Evolutionary conservation across 2,329 filamentous ascomycete species (phyloP).

Genomic region (Acrodontium crateriforme): DNA sequence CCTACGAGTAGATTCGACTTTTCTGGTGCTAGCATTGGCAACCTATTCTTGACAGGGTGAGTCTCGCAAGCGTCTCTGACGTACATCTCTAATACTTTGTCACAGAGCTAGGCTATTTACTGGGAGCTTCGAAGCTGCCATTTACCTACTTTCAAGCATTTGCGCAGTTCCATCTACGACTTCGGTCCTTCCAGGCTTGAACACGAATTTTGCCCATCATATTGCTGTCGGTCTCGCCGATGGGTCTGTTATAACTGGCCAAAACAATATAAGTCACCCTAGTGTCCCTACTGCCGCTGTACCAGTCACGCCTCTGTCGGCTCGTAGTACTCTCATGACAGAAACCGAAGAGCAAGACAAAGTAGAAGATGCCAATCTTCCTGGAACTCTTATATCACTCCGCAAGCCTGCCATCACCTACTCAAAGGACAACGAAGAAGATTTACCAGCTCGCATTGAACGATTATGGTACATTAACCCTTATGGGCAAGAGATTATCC

Average conservation of each 20-base stretch:
- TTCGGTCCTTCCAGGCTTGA: slow-evolving; percentile 75
- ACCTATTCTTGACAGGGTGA: slow-evolving; percentile 37
- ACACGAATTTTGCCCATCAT: slow-evolving; percentile 90
- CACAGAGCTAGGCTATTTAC: slow-evolving; percentile 72
- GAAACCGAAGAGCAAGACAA: slow-evolving; percentile 45
- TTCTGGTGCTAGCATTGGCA: slow-evolving; percentile 36
- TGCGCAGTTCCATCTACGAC: slow-evolving; percentile 68
- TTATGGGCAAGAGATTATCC: slow-evolving; percentile 89
- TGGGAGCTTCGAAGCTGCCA: slow-evolving; percentile 81
- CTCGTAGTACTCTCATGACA: slow-evolving; percentile 12
- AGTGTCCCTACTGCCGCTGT: slow-evolving; percentile 44
- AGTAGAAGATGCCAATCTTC: slow-evolving; percentile 68
- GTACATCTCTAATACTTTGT: slow-evolving; percentile 27
- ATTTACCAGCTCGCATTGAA: slow-evolving; percentile 63
- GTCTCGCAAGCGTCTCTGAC: slow-evolving; percentile 13
- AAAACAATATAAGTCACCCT: slow-evolving; percentile 86
- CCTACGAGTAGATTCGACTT: slow-evolving; percentile 37
- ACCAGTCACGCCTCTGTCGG: slow-evolving; percentile 9
- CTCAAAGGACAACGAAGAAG: slow-evolving; percentile 60
- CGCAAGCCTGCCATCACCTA: slow-evolving; percentile 72
- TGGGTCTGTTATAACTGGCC: slow-evolving; percentile 68
- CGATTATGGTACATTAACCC: slow-evolving; percentile 96
- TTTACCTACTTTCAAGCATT: slow-evolving; percentile 77
- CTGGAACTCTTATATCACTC: slow-evolving; percentile 66
- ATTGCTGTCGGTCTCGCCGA: slow-evolving; percentile 72